Evolutionary conservation across 495 filamentous ascomycete genomes (phyloP), one percentile per base, ranked within the genome.

Genomic region (Umbilicaria muhlenbergii): DNA sequence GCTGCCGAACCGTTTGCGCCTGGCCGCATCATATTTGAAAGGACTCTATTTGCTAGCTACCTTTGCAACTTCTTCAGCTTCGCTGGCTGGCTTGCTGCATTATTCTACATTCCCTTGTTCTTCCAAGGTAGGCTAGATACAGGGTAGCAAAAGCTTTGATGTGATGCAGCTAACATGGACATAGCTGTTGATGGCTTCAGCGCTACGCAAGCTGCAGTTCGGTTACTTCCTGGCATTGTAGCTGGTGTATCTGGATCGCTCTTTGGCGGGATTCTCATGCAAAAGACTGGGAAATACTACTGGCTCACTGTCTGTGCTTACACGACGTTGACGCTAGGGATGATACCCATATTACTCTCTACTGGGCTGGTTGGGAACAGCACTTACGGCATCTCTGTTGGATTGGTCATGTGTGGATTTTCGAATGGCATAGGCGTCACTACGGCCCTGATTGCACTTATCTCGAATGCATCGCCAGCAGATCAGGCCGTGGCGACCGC

Each of bases 401-500:
- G 78, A 1, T 65, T 82, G 44, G 58, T 67, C 11, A 43, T 70
- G 19, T 62, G 65, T 31, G 66, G 66, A 1, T 78, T 83, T 51
- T 71, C 67, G 5, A 78, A 77, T 53, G 80, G 80, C 15, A 70
- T 74, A 48, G 83, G 77, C 10, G 74, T 85, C 11, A 88, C 85
- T 0, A 77, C 77, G 0, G 77, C 82, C 1, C 66, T 92, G 43
- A 57, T 69, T 33, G 63, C 59, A 31, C 43, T 71, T 50, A 79
- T 92, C 51, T 75, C 83, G 28, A 87, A 88, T 51, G 71, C 80
- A 0, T 60, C 69, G 7, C 66, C 61, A 0, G 68, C 72, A 34
- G 83, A 91, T 49, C 77, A 84, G 45, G 86, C 86, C 0, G 70
- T 92, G 3, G 80, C 78, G 3, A 88, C 84, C 11, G 86, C 86